phyloP scores from a whole-genome alignment of 2,329 filamentous ascomycete species.

The Penicillium sp. region DNA sequence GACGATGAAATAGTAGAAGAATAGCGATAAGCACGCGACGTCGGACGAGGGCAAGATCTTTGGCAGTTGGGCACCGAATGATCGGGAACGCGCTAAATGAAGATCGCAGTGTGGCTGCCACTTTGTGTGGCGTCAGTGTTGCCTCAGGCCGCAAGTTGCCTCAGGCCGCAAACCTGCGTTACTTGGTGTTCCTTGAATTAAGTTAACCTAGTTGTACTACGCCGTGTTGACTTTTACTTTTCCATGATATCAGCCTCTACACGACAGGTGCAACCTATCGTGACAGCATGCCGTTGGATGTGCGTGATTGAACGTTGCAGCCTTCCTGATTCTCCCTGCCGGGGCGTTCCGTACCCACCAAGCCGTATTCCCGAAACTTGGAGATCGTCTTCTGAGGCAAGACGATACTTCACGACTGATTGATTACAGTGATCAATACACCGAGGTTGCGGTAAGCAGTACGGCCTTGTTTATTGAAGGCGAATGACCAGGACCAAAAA shows the following conservation, averaged over 20 bases:
- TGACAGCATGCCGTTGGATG: background rate
- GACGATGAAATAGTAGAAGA: no score
- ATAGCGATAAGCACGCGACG: background rate
- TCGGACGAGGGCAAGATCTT: background rate
- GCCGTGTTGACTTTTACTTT: background rate
- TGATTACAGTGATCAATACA: background rate
- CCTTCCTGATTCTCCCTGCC: background rate
- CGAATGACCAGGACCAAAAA: background rate
- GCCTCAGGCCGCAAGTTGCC: conserved; percentile 15
- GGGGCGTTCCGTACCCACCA: conserved; percentile 6
- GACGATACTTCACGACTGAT: background rate
- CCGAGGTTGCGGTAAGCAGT: background rate
- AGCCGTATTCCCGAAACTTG: background rate
- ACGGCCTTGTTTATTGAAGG: background rate
- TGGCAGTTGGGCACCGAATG: background rate
- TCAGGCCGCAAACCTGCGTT: conserved; percentile 4
- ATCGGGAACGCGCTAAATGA: conserved; percentile 4
- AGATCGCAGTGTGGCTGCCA: conserved; percentile 13
- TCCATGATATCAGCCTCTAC: background rate
- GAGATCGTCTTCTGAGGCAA: background rate
- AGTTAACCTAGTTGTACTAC: background rate
- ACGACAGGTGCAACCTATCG: no score
- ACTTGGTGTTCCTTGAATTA: background rate
- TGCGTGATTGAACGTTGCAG: background rate
- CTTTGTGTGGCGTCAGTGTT: conserved; percentile 8